Evolutionary conservation across 2,329 filamentous ascomycete genomes (phyloP).

Genomic region (Lachnellula arida): DNA sequence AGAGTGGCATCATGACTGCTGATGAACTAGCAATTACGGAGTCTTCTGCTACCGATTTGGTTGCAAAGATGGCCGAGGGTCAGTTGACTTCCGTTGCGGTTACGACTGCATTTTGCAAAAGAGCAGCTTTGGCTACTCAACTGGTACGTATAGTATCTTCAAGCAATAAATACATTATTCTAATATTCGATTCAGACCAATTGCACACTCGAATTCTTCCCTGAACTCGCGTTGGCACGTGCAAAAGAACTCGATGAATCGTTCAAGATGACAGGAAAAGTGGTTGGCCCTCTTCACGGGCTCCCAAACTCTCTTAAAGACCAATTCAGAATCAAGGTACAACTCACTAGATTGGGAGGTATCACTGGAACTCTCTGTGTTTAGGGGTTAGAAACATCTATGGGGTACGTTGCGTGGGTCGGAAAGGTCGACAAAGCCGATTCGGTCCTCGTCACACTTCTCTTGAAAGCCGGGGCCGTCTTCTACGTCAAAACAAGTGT

Average conservation of each 20-base stretch:
- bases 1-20: constrained; percentile 23
- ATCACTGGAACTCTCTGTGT: neutral
- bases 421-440: constrained; percentile 67
- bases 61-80: constrained; percentile 20
- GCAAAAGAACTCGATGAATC: constrained; percentile 44
- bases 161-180: neutral
- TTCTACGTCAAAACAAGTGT: constrained; percentile 93
- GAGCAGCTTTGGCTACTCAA: constrained; percentile 45
- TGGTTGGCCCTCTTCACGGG: constrained; percentile 58
- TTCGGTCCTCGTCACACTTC: constrained; percentile 69
- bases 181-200: constrained; percentile 21
- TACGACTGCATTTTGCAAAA: constrained; percentile 43
- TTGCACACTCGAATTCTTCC: constrained; percentile 43
- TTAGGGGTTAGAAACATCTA: constrained; percentile 43
- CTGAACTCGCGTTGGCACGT: constrained; percentile 39
- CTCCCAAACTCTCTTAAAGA: constrained; percentile 56
- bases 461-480: constrained; percentile 54
- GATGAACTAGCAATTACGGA: constrained; percentile 28
- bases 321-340: constrained; percentile 53
- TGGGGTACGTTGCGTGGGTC: constrained; percentile 70
- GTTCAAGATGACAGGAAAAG: constrained; percentile 34
- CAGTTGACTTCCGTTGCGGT: constrained; percentile 33
- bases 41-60: constrained; percentile 22
- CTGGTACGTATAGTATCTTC: constrained; percentile 22
- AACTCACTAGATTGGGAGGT: constrained; percentile 8